Evolutionary conservation across 75 land plant genomes (phyloP).

Genomic region (Azolla pinnata): DNA sequence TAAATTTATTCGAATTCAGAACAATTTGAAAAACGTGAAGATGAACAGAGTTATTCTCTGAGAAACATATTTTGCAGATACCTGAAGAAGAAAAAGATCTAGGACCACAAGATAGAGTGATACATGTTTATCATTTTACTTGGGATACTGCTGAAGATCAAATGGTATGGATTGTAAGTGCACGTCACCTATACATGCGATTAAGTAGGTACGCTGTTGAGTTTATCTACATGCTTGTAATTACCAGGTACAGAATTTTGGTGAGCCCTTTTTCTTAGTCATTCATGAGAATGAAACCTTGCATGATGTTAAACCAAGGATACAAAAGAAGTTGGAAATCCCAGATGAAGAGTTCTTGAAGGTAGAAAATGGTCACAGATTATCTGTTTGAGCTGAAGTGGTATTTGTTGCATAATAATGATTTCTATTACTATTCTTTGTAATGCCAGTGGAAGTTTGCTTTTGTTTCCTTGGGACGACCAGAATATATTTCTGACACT

Average conservation of each 20-base stretch:
- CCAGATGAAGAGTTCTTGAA: constrained; percentile 92
- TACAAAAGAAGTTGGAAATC: constrained; percentile 78
- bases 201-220: too few relatives aligned
- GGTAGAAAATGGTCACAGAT: constrained; percentile 26
- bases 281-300: constrained; percentile 82
- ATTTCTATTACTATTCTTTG: not conserved
- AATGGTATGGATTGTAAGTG: constrained; percentile 38
- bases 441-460: constrained; percentile 43
- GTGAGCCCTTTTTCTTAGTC: constrained; percentile 91
- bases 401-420: not conserved
- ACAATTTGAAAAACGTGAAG: too few relatives aligned
- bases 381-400: not conserved
- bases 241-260: constrained; percentile 92
- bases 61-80: constrained; percentile 41
- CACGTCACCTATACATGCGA: too few relatives aligned
- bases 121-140: constrained; percentile 88
- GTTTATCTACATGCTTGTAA: too few relatives aligned
- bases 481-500: constrained; percentile 33
- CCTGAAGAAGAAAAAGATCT: constrained; percentile 96
- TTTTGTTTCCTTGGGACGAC: constrained; percentile 40
- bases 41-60: not conserved
- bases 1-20: too few relatives aligned
- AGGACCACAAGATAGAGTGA: constrained; percentile 75
- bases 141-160: constrained; percentile 74
- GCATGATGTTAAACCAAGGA: constrained; percentile 71